These are phyloP conservation scores for Dacryopinax spathularia DNA, from an alignment of 768 basidiomycete genomes.

Conservation along the genomic window DNA sequence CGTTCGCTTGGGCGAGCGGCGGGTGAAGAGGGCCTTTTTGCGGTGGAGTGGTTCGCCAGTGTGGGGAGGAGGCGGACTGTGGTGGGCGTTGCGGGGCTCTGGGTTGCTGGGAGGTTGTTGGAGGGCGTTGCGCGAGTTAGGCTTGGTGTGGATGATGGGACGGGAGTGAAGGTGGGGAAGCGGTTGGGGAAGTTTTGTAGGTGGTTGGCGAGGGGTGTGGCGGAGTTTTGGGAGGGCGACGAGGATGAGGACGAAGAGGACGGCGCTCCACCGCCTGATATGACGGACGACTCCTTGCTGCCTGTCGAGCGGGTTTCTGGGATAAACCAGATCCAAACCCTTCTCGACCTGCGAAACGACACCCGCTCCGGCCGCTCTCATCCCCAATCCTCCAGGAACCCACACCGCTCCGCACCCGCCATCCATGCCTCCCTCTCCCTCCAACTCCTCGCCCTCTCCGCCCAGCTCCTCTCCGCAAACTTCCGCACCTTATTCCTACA, in stretches of 20 bases:
- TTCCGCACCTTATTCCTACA: slow-evolving; percentile 65
- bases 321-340: slow-evolving; percentile 43
- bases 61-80: slow-evolving; percentile 36
- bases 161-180: slow-evolving; percentile 26
- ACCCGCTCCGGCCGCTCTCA: slow-evolving; percentile 18
- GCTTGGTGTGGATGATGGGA: slow-evolving; percentile 25
- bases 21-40: slow-evolving; percentile 53
- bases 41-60: slow-evolving; percentile 70
- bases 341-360: slow-evolving; percentile 20
- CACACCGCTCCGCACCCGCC: slow-evolving; percentile 31
- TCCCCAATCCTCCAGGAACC: slow-evolving; percentile 12
- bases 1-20: slow-evolving; percentile 52
- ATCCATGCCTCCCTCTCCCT: slow-evolving; percentile 60
- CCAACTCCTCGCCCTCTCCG: slow-evolving; percentile 54
- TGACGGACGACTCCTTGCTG: slow-evolving; percentile 28
- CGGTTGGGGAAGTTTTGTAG: slow-evolving; percentile 51
- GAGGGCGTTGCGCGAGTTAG: slow-evolving; percentile 50
- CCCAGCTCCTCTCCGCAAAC: slow-evolving; percentile 55
- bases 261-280: slow-evolving; percentile 8
- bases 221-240: slow-evolving; percentile 54
- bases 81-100: slow-evolving; percentile 55
- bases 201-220: slow-evolving; percentile 44
- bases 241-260: slow-evolving; percentile 24
- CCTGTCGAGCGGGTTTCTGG: slow-evolving; percentile 54
- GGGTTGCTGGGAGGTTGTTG: slow-evolving; percentile 66